phyloP scores from a whole-genome alignment of 75 land plant genomes.

The Sequoia sempervirens region DNA sequence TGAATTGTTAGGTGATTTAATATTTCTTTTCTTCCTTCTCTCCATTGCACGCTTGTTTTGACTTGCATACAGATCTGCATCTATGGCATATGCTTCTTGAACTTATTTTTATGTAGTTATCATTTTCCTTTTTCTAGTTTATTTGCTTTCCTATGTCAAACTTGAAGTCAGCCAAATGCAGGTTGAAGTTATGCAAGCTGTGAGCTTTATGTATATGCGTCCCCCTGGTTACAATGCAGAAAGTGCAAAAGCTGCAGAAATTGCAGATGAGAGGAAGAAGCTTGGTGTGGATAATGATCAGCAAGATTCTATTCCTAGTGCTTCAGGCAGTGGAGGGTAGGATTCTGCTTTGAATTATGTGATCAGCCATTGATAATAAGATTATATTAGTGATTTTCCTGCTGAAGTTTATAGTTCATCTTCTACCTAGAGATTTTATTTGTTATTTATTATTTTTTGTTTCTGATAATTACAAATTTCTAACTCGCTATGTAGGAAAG shows the following conservation, averaged over 20 bases:
- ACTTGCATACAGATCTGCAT: not conserved
- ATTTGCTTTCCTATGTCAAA: not conserved
- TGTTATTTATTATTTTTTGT: not conserved
- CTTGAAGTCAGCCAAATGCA: slow-evolving; percentile 12
- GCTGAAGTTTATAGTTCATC: not conserved
- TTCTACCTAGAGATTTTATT: not conserved
- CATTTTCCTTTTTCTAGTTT: not conserved
- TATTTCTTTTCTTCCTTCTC: not conserved
- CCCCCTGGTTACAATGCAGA: slow-evolving; percentile 98
- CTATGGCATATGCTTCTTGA: not conserved
- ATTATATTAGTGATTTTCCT: not conserved
- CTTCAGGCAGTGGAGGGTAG: slow-evolving; percentile 12
- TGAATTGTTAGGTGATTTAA: not conserved
- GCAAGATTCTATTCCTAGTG: slow-evolving; percentile 13
- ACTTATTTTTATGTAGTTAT: not conserved
- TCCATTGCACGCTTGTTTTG: not conserved
- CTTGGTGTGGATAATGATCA: slow-evolving; percentile 14
- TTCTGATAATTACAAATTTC: not conserved
- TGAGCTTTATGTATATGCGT: slow-evolving; percentile 95
- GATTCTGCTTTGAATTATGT: too few relatives aligned
- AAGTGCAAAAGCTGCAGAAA: slow-evolving; percentile 96
- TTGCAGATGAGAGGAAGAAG: slow-evolving; percentile 68
- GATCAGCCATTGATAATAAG: not conserved
- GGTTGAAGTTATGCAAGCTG: slow-evolving; percentile 90
- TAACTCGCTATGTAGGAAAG: slow-evolving; percentile 6